Conservation (phyloP, 345 rosid genomes). For the Populus deltoides region DNA sequence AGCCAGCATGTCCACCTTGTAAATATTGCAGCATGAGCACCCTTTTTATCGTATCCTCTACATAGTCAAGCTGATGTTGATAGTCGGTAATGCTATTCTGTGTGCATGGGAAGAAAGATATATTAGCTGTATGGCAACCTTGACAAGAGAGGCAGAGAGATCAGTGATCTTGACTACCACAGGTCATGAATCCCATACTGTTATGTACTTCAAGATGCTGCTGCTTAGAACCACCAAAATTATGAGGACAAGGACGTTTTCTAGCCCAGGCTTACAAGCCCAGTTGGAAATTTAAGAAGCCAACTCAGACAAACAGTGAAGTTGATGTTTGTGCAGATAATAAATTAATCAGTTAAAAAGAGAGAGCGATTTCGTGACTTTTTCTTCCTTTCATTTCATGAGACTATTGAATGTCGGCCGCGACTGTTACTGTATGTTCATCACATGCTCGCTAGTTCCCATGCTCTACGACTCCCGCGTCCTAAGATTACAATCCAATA, state of each 20-base stretch:
- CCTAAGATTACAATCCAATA: too few species aligned
- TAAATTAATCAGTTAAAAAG: not conserved
- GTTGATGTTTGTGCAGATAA: not conserved
- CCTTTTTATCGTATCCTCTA: not conserved
- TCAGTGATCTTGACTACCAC: not conserved
- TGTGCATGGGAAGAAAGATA: not conserved
- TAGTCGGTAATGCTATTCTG: not conserved
- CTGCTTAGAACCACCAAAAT: not conserved
- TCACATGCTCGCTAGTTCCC: too few species aligned
- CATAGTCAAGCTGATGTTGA: too few species aligned
- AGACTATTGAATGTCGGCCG: too few species aligned
- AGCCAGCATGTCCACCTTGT: not conserved
- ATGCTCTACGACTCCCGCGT: too few species aligned
- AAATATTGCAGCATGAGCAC: not conserved
- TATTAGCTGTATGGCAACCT: not conserved
- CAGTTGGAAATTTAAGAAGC: not conserved
- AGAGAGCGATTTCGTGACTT: too few species aligned
- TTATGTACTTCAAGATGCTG: not conserved
- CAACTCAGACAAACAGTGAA: not conserved
- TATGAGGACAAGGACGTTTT: not conserved
- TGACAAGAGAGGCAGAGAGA: too few species aligned
- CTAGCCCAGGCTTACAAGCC: not conserved
- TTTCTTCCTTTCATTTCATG: too few species aligned
- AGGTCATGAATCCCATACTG: not conserved
- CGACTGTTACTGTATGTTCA: too few species aligned